Conservation (phyloP, 2,329 filamentous ascomycete species). For the Fusarium torreyae region DNA sequence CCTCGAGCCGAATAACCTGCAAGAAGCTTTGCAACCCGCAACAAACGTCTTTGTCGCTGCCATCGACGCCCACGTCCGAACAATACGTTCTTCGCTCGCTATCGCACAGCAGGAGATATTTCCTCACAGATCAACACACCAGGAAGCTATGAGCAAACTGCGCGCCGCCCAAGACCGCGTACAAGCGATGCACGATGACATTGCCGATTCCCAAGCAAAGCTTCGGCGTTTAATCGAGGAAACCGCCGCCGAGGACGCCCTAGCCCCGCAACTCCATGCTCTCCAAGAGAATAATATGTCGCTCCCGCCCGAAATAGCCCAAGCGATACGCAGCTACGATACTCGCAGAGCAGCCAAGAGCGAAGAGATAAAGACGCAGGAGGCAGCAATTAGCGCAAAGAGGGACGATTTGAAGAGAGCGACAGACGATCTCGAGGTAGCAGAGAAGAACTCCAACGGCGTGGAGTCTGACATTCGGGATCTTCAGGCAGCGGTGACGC, state of each 20-base stretch:
- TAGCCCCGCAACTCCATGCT: conserved; percentile 48
- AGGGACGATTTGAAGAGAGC: conserved; percentile 41
- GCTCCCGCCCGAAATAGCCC: conserved; percentile 48
- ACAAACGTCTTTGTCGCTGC: conserved; percentile 39
- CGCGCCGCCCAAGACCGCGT: conserved; percentile 40
- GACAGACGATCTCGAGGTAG: conserved; percentile 34
- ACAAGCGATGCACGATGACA: conserved; percentile 42
- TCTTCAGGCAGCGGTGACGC: conserved; percentile 44
- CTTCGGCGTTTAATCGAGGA: conserved; percentile 44
- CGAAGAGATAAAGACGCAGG: conserved; percentile 49
- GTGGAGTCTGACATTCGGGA: conserved; percentile 47
- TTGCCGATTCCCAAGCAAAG: conserved; percentile 38
- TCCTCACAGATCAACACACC: conserved; percentile 48
- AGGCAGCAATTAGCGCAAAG: conserved; percentile 40
- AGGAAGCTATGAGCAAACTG: conserved; percentile 45
- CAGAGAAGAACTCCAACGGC: conserved; percentile 37
- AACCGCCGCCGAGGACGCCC: conserved; percentile 45
- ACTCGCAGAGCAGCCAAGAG: conserved; percentile 45
- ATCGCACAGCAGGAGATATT: conserved; percentile 48
- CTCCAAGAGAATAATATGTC: conserved; percentile 50
- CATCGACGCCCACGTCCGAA: conserved; percentile 45
- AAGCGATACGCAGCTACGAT: conserved; percentile 49
- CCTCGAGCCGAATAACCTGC: conserved; percentile 40
- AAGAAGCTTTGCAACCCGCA: conserved; percentile 46
- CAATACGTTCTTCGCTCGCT: conserved; percentile 44